These are phyloP conservation scores for Antarctomyces pellizariae DNA, from an alignment of 495 filamentous ascomycete genomes.

Conservation along the genomic window DNA sequence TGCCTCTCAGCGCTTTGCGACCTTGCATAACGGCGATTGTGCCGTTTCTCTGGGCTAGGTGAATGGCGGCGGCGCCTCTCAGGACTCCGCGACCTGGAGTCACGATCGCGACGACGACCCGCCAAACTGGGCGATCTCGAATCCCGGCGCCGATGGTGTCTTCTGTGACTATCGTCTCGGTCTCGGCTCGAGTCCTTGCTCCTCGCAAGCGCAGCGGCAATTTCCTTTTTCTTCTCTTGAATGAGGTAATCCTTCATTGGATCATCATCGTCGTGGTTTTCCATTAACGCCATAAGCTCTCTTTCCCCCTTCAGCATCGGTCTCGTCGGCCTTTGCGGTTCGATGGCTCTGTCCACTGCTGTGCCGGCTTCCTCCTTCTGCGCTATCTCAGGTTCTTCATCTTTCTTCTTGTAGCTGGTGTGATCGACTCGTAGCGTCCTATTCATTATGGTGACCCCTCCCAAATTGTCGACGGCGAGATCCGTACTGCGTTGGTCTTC, in stretches of 20 bases:
- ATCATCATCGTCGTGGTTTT: slow-evolving; percentile 80
- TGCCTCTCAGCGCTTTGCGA: no score
- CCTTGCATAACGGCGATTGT: no score
- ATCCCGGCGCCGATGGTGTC: no score
- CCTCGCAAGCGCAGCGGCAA: slow-evolving; percentile 40
- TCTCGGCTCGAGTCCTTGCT: no score
- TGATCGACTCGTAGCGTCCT: slow-evolving; percentile 76
- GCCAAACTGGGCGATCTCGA: no score
- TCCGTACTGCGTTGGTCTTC: slow-evolving; percentile 94
- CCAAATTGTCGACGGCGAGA: slow-evolving; percentile 85
- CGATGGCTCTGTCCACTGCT: slow-evolving; percentile 17
- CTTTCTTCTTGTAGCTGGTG: slow-evolving; percentile 65
- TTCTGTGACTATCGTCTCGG: no score
- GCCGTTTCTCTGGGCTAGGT: no score
- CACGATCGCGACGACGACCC: no score
- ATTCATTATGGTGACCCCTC: slow-evolving; percentile 63
- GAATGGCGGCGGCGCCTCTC: no score
- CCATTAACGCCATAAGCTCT: slow-evolving; percentile 51
- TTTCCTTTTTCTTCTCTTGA: slow-evolving; percentile 72
- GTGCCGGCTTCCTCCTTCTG: slow-evolving; percentile 33
- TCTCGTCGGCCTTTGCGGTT: no score
- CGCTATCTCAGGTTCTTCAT: slow-evolving; percentile 77
- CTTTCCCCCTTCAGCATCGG: slow-evolving; percentile 36
- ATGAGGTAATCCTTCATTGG: slow-evolving; percentile 88
- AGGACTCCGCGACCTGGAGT: no score